Conservation (phyloP, 73 alveolate genomes). For the Effrenium voratum region DNA sequence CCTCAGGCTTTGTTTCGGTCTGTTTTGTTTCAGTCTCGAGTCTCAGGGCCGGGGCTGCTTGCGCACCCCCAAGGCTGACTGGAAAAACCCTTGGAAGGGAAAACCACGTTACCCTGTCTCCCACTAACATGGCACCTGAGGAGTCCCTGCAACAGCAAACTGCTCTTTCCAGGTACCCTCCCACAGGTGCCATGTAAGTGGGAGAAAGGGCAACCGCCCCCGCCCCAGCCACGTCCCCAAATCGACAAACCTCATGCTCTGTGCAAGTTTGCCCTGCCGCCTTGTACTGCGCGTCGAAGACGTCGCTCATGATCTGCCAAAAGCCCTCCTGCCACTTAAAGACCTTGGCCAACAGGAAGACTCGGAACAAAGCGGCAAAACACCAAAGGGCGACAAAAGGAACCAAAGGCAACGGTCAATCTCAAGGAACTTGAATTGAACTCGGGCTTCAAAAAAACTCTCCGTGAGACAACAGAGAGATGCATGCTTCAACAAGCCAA, state of each 20-base stretch:
- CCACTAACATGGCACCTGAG: too few relatives aligned
- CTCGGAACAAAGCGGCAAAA: background rate
- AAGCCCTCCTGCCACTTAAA: constrained; percentile 94
- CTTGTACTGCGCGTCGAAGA: constrained; percentile 70
- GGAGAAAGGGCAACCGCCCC: background rate
- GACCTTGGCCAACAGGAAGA: constrained; percentile 11
- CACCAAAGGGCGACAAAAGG: background rate
- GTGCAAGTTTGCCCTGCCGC: background rate
- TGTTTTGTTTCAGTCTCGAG: background rate
- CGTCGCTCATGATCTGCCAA: constrained; percentile 89
- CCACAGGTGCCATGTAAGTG: too few relatives aligned
- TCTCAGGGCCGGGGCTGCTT: too few relatives aligned
- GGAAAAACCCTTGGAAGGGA: too few relatives aligned
- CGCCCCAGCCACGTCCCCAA: background rate
- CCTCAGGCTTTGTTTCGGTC: too few relatives aligned
- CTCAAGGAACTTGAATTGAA: background rate
- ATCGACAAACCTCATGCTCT: background rate
- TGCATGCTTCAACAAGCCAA: too few relatives aligned
- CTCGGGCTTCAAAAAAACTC: too few relatives aligned
- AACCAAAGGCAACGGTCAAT: background rate
- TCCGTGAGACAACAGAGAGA: too few relatives aligned
- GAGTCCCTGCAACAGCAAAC: too few relatives aligned
- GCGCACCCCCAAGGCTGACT: too few relatives aligned
- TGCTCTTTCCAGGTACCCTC: too few relatives aligned
- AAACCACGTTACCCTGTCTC: too few relatives aligned